Conservation (phyloP, 306 rosid species). For the Vigna reflexopilosa region DNA sequence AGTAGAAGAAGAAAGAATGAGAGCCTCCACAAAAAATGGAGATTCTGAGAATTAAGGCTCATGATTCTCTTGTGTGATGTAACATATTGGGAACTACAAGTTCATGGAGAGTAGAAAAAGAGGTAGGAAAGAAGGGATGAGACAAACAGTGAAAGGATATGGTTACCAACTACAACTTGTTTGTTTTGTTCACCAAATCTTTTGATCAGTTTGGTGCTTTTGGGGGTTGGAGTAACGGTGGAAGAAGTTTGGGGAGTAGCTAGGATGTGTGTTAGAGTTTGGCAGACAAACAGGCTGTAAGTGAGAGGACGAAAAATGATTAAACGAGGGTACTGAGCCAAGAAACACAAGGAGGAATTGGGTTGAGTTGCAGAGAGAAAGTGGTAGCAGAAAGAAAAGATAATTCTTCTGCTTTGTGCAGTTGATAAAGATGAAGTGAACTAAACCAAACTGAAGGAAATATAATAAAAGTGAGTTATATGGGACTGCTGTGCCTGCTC, state of each 20-base stretch:
- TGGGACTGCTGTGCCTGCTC: conserved; percentile 48
- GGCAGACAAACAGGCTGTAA: conserved; percentile 34
- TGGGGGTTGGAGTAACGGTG: conserved; percentile 16
- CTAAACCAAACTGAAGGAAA: conserved; percentile 46
- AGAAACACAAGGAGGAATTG: conserved; percentile 41
- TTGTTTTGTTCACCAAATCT: conserved; percentile 77
- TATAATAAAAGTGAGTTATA: conserved; percentile 29
- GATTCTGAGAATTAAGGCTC: conserved; percentile 46
- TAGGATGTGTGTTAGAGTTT: conserved; percentile 29
- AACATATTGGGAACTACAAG: conserved; percentile 53
- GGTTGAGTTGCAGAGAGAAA: conserved; percentile 38
- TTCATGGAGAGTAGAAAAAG: conserved; percentile 65
- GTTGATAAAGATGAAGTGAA: conserved; percentile 35
- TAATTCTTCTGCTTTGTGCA: conserved; percentile 43
- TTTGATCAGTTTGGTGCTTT: conserved; percentile 19
- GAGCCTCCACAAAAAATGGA: conserved; percentile 54
- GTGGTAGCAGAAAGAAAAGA: conserved; percentile 42
- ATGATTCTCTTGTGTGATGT: conserved; percentile 46
- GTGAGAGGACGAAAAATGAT: conserved; percentile 31
- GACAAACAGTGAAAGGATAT: conserved; percentile 50
- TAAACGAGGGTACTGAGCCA: conserved; percentile 34
- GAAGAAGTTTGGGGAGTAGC: conserved; percentile 11
- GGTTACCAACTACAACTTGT: conserved; percentile 61
- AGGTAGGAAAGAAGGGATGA: conserved; percentile 33
- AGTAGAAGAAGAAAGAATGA: conserved; percentile 45